A percentile compares a stretch with the other conserved stretches of the same genome.
These are phyloP conservation scores for Neurospora sublineolata DNA, from an alignment of 495 filamentous ascomycete species.

Conservation along the genomic window DNA sequence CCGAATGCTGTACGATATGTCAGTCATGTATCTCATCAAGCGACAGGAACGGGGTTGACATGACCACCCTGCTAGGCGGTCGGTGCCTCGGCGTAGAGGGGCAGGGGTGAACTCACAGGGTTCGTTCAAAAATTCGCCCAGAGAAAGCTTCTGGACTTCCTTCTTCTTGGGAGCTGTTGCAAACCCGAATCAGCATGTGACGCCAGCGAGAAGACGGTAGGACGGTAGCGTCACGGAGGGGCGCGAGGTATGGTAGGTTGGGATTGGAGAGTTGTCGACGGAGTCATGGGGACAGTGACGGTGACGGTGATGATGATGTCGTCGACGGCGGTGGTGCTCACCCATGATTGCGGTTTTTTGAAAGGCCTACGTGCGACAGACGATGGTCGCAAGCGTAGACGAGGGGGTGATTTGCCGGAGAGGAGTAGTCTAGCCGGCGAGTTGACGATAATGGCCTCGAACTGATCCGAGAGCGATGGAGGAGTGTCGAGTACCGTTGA, in stretches of 20 bases:
- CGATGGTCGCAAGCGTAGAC: conserved; percentile 34
- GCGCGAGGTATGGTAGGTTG: conserved; percentile 7
- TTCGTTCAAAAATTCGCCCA: conserved; percentile 82
- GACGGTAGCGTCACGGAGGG: not conserved
- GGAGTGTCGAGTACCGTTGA: not conserved
- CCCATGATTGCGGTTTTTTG: conserved; percentile 74
- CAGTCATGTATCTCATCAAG: not conserved
- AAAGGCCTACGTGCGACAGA: conserved; percentile 28
- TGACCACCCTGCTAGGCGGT: not conserved
- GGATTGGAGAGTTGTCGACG: not conserved
- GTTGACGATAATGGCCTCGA: not conserved
- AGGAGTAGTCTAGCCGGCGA: not conserved
- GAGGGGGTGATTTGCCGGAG: conserved; percentile 11
- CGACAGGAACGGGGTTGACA: not conserved
- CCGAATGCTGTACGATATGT: conserved; percentile 49
- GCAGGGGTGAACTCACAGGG: conserved; percentile 48
- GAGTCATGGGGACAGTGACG: not conserved
- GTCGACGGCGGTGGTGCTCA: conserved; percentile 36
- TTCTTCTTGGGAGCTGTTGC: conserved; percentile 75
- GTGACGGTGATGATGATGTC: not conserved
- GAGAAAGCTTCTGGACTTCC: conserved; percentile 78
- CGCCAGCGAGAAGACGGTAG: conserved; percentile 1
- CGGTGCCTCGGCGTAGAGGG: conserved; percentile 17
- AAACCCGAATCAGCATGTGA: conserved; percentile 26
- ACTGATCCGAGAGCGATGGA: not conserved